These are phyloP conservation scores for Geosmithia putterillii DNA, from an alignment of 2,329 filamentous ascomycete species.

Conservation along the genomic window DNA sequence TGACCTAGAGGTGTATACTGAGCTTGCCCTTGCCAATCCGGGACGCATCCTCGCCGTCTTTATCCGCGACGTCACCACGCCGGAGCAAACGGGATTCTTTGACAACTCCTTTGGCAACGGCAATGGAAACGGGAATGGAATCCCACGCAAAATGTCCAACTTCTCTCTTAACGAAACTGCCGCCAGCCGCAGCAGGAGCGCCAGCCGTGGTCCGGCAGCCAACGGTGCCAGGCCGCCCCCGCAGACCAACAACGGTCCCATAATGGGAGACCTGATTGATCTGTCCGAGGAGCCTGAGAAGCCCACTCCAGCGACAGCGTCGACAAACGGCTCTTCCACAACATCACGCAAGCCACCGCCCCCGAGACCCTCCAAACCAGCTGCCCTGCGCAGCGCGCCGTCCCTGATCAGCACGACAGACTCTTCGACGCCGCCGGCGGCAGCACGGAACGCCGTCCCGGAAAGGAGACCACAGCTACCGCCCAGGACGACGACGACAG, in stretches of 20 bases:
- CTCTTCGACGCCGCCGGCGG: not conserved
- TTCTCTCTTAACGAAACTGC: constrained; percentile 3
- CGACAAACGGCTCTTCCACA: not conserved
- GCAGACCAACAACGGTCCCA: constrained; percentile 18
- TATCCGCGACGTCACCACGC: constrained; percentile 88
- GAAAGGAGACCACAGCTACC: constrained; percentile 16
- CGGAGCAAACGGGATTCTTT: constrained; percentile 61
- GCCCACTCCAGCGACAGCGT: constrained; percentile 13
- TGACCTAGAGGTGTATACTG: constrained; percentile 93
- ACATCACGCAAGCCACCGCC: constrained; percentile 30
- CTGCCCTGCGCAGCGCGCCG: constrained; percentile 34
- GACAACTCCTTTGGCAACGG: constrained; percentile 43
- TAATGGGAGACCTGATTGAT: constrained; percentile 50
- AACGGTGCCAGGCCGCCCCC: constrained; percentile 11
- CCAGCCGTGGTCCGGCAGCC: not conserved
- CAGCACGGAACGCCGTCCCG: constrained; percentile 11
- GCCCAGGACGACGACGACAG: constrained; percentile 8
- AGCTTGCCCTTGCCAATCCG: constrained; percentile 75
- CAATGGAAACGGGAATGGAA: constrained; percentile 2
- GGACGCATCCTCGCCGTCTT: constrained; percentile 78
- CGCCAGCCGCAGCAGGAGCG: not conserved
- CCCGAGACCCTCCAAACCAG: constrained; percentile 46
- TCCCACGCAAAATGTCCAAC: constrained; percentile 12
- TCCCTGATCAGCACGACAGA: constrained; percentile 13
- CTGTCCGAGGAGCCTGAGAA: constrained; percentile 39